Base-by-base conservation (phyloP, 2,329 filamentous ascomycete genomes). In the Cercospora sojina region DNA sequence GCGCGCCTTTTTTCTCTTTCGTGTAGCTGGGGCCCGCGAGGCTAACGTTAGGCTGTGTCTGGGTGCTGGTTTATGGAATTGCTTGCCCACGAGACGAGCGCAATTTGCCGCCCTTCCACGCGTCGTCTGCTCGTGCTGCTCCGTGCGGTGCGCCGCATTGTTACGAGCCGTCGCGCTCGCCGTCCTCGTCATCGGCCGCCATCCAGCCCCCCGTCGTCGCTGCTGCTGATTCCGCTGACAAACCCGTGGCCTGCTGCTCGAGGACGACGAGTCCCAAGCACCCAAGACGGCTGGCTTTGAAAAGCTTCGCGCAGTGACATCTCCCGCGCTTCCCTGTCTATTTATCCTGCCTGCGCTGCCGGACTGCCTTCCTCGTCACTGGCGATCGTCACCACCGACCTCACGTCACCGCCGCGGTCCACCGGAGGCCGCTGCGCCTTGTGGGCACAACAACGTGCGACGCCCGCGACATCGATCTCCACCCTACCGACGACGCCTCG, bases 231-330 rank as follows among this genome's bases (percentile, higher is more conserved):
- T 23, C 41, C 41, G 25, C 51, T 56, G 51, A 56, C 51, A 56
- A 56, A 56, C 51, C 51, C 51, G 16, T n/a, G n/a, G 31, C 25
- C 51, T 56, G 51, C 51, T 56, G 51, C 25, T 56, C 51, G 51
- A 56, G 20, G 51, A 56, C 51, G 51, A 29, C 51, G 51, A 56
- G 51, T 56, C 25, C 51, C 51, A 56, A 56, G 51, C 25, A 20
- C n/a, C 51, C 51, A 56, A 56, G 51, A n/a, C 51, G 51, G 51
- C 25, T 56, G 51, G 51, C 51, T 56, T 29, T 56, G 51, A 29
- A 31, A 56, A 56, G 51, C 51, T 56, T 56, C 51, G 29, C 31
- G 20, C 25, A 7, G 51, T 56, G 51, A 29, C 51, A 56, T 56
- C 31, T 56, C 51, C 51, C 51, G 31, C 51, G 51, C 51, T 56